Evolutionary conservation across 345 rosid species (phyloP).

Genomic region (Salix exigua): DNA sequence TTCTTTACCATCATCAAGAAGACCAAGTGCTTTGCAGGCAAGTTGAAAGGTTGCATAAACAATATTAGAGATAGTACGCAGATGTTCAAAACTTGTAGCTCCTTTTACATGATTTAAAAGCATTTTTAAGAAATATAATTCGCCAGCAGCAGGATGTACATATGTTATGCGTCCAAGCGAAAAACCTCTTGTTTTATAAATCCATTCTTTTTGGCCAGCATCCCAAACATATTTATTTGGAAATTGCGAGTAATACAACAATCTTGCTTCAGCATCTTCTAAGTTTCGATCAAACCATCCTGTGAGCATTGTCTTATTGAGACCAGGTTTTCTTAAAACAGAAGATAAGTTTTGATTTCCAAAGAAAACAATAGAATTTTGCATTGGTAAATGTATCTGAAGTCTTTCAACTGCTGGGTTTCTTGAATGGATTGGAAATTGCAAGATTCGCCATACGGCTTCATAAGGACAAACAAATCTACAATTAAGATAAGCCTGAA

Average conservation of each 20-base stretch:
- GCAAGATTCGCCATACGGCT: background rate
- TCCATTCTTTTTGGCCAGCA: background rate
- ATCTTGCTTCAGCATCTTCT: background rate
- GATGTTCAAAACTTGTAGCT: background rate
- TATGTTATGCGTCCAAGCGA: background rate
- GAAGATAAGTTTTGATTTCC: background rate
- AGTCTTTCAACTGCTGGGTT: background rate
- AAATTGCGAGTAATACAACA: background rate
- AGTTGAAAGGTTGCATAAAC: background rate
- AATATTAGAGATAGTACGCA: background rate
- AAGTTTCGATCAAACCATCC: background rate
- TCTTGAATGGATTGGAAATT: background rate
- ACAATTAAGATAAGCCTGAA: background rate
- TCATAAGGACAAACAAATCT: background rate
- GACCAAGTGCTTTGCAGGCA: background rate
- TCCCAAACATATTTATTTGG: background rate
- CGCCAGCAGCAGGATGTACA: background rate
- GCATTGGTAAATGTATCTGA: background rate
- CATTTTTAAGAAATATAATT: background rate
- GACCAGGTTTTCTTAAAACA: background rate
- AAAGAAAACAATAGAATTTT: background rate
- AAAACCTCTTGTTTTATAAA: background rate
- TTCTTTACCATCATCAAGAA: background rate
- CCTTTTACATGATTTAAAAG: background rate
- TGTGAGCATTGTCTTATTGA: background rate